phyloP scores from a whole-genome alignment of 257 asterid genomes.

The Perilla frutescens region DNA sequence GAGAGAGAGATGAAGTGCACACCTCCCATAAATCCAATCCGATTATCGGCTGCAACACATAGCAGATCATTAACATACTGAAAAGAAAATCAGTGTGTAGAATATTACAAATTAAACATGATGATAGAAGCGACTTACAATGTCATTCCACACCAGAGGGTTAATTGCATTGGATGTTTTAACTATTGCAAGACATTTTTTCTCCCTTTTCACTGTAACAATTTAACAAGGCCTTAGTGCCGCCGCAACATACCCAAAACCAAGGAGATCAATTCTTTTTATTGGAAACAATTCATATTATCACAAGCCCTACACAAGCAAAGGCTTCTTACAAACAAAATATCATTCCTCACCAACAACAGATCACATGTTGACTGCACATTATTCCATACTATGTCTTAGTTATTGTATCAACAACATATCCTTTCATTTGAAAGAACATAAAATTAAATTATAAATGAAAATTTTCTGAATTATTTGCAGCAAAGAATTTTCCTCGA shows the following conservation, averaged over 20 bases:
- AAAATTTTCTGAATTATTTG: conserved; percentile 7
- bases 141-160: conserved; percentile 68
- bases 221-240: conserved; percentile 25
- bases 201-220: conserved; percentile 83
- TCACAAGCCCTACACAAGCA: not conserved
- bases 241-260: conserved; percentile 3
- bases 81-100: conserved; percentile 14
- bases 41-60: conserved; percentile 61
- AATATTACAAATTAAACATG: not conserved
- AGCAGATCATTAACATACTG: conserved; percentile 32
- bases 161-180: conserved; percentile 61
- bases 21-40: conserved; percentile 78
- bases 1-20: conserved; percentile 5
- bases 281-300: not conserved
- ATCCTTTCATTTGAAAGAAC: conserved; percentile 1
- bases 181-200: conserved; percentile 69
- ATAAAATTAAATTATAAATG: not conserved
- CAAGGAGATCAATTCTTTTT: not conserved
- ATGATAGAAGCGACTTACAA: conserved; percentile 43
- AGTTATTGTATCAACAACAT: not conserved
- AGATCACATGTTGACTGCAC: conserved; percentile 13
- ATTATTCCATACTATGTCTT: not conserved
- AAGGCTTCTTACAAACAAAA: not conserved
- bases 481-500: not conserved
- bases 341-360: not conserved